These are phyloP conservation scores for Hansenula lynferdii DNA, from an alignment of 1,139 yeast species.

Conservation along the genomic window DNA sequence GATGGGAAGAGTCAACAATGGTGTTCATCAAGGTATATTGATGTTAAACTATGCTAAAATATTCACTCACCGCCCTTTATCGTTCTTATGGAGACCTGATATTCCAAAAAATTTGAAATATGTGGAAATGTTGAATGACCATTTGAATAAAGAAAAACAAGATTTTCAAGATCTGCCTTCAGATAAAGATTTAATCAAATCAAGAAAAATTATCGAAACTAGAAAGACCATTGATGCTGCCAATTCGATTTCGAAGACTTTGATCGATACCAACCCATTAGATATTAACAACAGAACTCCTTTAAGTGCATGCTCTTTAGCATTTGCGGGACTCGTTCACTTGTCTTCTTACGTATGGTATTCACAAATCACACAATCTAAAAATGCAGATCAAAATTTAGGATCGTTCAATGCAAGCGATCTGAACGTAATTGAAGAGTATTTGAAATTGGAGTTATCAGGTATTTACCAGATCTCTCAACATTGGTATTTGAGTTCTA, in stretches of 20 bases:
- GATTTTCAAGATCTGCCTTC: slow-evolving; percentile 19
- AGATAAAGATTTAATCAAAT: slow-evolving; percentile 29
- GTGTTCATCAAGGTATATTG: slow-evolving; percentile 43
- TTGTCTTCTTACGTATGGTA: slow-evolving; percentile 45
- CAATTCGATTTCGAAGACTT: slow-evolving; percentile 37
- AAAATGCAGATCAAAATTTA: slow-evolving; percentile 1
- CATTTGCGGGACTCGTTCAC: slow-evolving; percentile 45
- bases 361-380: slow-evolving; percentile 13
- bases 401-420: slow-evolving; percentile 23
- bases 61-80: slow-evolving; percentile 46
- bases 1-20: slow-evolving; percentile 42
- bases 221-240: slow-evolving; percentile 49
- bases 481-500: slow-evolving; percentile 46
- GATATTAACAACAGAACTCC: slow-evolving; percentile 40
- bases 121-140: slow-evolving; percentile 23
- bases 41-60: slow-evolving; percentile 44
- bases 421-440: slow-evolving; percentile 39
- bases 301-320: slow-evolving; percentile 45
- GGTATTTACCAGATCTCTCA: slow-evolving; percentile 42
- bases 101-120: slow-evolving; percentile 39
- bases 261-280: slow-evolving; percentile 41
- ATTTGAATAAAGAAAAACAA: slow-evolving; percentile 15
- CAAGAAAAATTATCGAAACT: slow-evolving; percentile 43
- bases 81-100: slow-evolving; percentile 45
- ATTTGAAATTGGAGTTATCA: slow-evolving; percentile 40